Conservation (phyloP, 768 basidiomycete genomes). For the Suillus plorans region DNA sequence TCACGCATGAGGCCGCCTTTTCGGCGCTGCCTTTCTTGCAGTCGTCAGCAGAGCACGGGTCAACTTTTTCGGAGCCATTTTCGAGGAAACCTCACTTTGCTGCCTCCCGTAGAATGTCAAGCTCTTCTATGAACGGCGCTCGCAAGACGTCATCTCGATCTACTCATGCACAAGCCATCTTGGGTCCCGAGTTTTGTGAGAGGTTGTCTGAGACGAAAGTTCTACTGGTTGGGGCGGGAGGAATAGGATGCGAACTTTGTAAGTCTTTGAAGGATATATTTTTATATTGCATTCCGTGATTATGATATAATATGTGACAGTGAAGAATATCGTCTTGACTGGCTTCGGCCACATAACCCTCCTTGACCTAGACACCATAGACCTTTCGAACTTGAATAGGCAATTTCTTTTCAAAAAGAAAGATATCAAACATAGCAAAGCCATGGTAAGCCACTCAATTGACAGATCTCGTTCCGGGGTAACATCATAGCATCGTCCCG, state of each 20-base stretch:
- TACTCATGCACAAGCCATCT: constrained; percentile 70
- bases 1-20: constrained; percentile 3
- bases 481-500: not conserved
- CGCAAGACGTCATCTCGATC: constrained; percentile 37
- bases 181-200: constrained; percentile 69
- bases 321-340: constrained; percentile 93
- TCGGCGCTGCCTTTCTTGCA: constrained; percentile 4
- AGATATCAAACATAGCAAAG: constrained; percentile 96
- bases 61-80: not conserved
- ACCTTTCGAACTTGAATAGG: constrained; percentile 94
- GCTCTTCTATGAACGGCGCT: constrained; percentile 11
- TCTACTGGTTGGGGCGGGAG: constrained; percentile 92
- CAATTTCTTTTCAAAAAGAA: constrained; percentile 97
- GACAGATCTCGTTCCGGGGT: not conserved
- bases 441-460: constrained; percentile 53
- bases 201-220: constrained; percentile 66
- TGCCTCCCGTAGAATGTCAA: constrained; percentile 1
- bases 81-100: not conserved
- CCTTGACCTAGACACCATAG: constrained; percentile 96
- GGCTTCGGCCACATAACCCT: constrained; percentile 93
- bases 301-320: constrained; percentile 38
- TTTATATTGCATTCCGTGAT: not conserved
- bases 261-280: constrained; percentile 27
- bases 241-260: constrained; percentile 97
- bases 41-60: not conserved